phyloP scores from a whole-genome alignment of 257 asterid species.

The Nemophila menziesii region DNA sequence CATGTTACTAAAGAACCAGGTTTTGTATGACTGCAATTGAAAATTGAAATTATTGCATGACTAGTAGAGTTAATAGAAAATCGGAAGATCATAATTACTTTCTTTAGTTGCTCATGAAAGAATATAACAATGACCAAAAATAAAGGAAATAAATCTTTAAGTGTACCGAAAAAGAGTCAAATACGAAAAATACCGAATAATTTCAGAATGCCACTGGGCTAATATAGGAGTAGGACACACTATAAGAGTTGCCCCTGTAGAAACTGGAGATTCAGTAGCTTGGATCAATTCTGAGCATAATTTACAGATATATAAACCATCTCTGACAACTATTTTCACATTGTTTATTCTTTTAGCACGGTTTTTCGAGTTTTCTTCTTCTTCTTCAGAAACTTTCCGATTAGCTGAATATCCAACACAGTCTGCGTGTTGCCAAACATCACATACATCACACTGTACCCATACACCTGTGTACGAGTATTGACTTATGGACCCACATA shows the following conservation, averaged over 20 bases:
- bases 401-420: conserved; percentile 83
- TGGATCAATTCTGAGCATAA: conserved; percentile 70
- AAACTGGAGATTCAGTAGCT: conserved; percentile 74
- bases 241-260: conserved; percentile 92
- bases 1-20: conserved; percentile 57
- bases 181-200: conserved; percentile 56
- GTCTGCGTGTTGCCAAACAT: conserved; percentile 98
- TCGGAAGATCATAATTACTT: too few relatives aligned
- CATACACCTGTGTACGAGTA: conserved; percentile 76
- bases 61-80: too few relatives aligned
- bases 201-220: conserved; percentile 97
- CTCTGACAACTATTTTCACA: conserved; percentile 46
- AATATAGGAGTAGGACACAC: conserved; percentile 96
- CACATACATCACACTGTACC: conserved; percentile 97
- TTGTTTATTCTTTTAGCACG: conserved; percentile 30
- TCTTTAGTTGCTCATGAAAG: background rate
- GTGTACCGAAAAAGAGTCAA: conserved; percentile 9
- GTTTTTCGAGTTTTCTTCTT: conserved; percentile 27
- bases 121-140: background rate
- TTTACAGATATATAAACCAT: conserved; percentile 50
- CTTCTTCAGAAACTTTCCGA: conserved; percentile 27
- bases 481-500: conserved; percentile 87
- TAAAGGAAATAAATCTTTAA: background rate
- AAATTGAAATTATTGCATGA: too few relatives aligned
- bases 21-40: conserved; percentile 64